Percentiles rank a stretch among this genome's conserved stretches.
These are phyloP conservation scores for Pseudohalonectria lignicola DNA, from an alignment of 2,329 filamentous ascomycete species.

Conservation along the genomic window DNA sequence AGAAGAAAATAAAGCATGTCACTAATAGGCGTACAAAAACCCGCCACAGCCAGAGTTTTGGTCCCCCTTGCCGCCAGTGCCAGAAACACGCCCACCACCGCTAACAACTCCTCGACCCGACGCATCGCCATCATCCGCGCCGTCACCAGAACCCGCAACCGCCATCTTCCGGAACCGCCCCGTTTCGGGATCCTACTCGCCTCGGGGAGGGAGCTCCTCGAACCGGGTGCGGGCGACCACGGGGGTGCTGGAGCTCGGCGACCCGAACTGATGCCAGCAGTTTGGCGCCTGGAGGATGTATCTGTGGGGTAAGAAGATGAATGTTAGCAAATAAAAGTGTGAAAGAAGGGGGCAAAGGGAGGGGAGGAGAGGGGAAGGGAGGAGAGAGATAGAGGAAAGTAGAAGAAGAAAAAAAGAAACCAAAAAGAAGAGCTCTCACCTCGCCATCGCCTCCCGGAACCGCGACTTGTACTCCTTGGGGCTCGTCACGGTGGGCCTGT, in stretches of 20 bases:
- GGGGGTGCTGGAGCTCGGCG: conserved; percentile 10
- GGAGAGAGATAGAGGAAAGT: conserved; percentile 6
- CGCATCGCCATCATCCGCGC: not conserved
- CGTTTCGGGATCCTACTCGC: no score
- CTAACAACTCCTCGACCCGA: not conserved
- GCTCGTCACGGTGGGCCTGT: conserved; percentile 89
- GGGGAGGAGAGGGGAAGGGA: conserved; percentile 12
- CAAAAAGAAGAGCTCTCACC: not conserved
- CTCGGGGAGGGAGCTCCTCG: conserved; percentile 4
- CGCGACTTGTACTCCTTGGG: conserved; percentile 96
- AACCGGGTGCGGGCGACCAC: conserved; percentile 5
- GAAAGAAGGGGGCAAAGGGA: no score
- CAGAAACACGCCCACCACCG: no score
- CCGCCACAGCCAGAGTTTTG: no score
- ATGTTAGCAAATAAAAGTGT: no score
- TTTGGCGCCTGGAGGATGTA: conserved; percentile 68
- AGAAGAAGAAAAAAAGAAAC: not conserved
- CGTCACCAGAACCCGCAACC: not conserved
- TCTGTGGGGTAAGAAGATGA: no score
- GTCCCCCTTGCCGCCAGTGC: no score
- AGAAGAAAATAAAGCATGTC: no score
- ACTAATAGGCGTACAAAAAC: no score
- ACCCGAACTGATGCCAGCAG: conserved; percentile 61
- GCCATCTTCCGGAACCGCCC: not conserved
- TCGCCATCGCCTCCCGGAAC: conserved; percentile 90